Base-by-base conservation (phyloP, 179 eudicot species). In the Gypsophila paniculata region DNA sequence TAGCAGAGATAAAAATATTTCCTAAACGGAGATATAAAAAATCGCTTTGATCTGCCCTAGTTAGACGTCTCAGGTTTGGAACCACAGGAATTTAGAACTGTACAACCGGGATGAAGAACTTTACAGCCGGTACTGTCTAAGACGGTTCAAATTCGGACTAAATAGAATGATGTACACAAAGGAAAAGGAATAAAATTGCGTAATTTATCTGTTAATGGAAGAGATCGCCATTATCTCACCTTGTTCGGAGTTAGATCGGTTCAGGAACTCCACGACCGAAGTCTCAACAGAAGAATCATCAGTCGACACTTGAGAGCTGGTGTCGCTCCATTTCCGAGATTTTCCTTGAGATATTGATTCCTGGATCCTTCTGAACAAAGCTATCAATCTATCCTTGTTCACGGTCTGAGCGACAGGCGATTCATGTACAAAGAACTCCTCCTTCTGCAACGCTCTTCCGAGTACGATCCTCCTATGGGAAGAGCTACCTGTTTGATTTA, bases 351-450 rank as follows among this genome's bases (percentile, higher is more conserved):
- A 73, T 14, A 89, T 85, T 2, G 85, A 83, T 14, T 75, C 58
- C 63, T 80, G 84, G 36, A 89, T 89, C 17, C 84, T 78, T 75
- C 77, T 80, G 54, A 89, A 87, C 61, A 89, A 82, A 61, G 87
- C 79, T n/a, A 85, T 57, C 48, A 87, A 67, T 62, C 78, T 81
- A 38, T 87, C 83, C 58, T 83, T 79, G 55, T 72, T 79, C 13
- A 77, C 36, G 19, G 81, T 69, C 65, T 75, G 72, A 67, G 49
- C 58, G 69, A 77, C 85, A 19, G 79, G 63, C 17, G 61, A 19
- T 12, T 18, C 46, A 46, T 21, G 18, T 22, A 38, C 6, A 3
- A 67, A 72, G 39, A 49, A 52, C 49, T 77, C 82, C 58, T 74
- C 80, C 5, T 65, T 74, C 7, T 70, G 70, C 67, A 59, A 23